Evolutionary conservation across 306 rosid genomes (phyloP).

Genomic region (Comarum palustre): DNA sequence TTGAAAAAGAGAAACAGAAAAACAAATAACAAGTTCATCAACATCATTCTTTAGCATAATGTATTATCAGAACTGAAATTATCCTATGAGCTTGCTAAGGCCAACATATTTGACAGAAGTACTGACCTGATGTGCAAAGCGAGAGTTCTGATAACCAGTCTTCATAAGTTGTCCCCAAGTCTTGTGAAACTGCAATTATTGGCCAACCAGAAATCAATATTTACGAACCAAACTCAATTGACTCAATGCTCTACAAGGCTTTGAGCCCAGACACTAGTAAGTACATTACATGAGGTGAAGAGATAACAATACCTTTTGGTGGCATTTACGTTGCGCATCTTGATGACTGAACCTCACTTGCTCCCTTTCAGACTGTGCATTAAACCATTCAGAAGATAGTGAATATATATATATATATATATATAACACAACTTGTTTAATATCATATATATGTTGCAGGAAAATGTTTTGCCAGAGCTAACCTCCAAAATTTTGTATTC

Average conservation of each 20-base stretch:
- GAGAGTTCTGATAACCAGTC: constrained; percentile 96
- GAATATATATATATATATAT: too few species aligned
- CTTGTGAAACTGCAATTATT: constrained; percentile 62
- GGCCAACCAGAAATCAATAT: constrained; percentile 16
- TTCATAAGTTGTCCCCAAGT: constrained; percentile 99
- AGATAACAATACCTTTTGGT: constrained; percentile 57
- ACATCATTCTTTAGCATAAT: background rate
- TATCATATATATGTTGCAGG: background rate
- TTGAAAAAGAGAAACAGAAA: too few species aligned
- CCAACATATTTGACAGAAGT: background rate
- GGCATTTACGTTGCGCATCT: constrained; percentile 64
- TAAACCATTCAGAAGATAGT: constrained; percentile 14
- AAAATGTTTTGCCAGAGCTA: constrained; percentile 17
- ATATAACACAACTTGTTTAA: constrained; percentile 3
- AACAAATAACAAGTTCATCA: background rate
- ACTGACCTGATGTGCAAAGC: constrained; percentile 96
- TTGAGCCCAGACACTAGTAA: background rate
- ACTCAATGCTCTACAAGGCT: background rate
- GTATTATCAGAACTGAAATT: background rate
- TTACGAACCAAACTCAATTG: background rate
- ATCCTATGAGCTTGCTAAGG: background rate
- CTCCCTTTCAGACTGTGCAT: constrained; percentile 54
- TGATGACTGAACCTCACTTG: constrained; percentile 67
- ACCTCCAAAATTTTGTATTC: constrained; percentile 65
- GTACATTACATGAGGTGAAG: background rate